Percentiles rank a stretch among this genome's conserved stretches.
Conservation (phyloP, 2,329 filamentous ascomycete species). For the Teratosphaeria gauchensis region DNA sequence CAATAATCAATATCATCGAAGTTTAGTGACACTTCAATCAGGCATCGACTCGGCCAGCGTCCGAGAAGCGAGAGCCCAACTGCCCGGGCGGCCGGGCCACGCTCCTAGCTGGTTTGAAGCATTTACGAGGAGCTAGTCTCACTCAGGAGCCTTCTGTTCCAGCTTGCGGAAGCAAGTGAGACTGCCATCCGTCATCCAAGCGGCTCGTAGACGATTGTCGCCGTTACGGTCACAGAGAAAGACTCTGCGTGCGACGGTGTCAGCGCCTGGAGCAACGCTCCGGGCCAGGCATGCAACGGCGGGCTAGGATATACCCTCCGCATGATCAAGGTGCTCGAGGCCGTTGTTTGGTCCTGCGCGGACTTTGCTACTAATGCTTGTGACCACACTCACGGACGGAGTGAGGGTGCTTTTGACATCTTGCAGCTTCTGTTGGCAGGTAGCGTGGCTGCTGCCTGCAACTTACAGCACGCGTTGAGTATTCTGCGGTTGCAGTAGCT, state of each 20-base stretch:
- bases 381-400: background rate
- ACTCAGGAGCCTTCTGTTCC: conserved; percentile 35
- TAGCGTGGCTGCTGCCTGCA: background rate
- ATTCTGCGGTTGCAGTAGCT: background rate
- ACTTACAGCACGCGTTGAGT: background rate
- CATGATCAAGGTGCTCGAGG: background rate
- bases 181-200: conserved; percentile 37
- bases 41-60: conserved; percentile 31
- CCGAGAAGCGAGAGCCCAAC: conserved; percentile 36
- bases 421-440: background rate
- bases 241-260: conserved; percentile 25
- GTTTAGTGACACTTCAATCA: conserved; percentile 9
- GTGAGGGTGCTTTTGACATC: background rate
- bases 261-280: conserved; percentile 22
- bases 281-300: conserved; percentile 25
- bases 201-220: conserved; percentile 24
- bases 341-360: background rate
- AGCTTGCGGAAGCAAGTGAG: conserved; percentile 38
- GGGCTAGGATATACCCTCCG: background rate
- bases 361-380: background rate
- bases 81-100: conserved; percentile 27
- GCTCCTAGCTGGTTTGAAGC: conserved; percentile 20
- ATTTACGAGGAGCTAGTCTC: conserved; percentile 31
- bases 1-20: too few species aligned
- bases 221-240: conserved; percentile 28